Evolutionary conservation across 192 early-diverging fungal genomes (phyloP), one percentile per base, ranked within the genome.

Genomic region (Glomus cerebriforme): DNA sequence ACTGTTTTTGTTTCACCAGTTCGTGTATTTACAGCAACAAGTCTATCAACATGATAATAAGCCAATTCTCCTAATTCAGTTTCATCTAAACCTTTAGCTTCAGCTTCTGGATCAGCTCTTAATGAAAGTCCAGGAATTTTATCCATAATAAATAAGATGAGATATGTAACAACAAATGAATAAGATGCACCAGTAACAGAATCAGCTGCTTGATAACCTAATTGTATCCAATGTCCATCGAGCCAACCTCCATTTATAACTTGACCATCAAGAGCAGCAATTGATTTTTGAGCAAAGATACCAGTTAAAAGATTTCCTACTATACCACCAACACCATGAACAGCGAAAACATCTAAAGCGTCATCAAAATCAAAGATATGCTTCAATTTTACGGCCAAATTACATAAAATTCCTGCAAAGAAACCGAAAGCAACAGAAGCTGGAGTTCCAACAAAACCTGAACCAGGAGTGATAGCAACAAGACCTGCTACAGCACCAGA

Each of bases 401-500:
- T 96, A 85, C 96, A 97, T 26, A 84, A 83, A 17, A 92, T 73
- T 35, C 90, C 93, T 58, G 90, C 88, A 37, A 93, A 77, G 60
- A 91, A 86, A 37, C 97, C 96, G 80, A 94, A 94, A 7, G 95
- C 91, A 47, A 97, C 85, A 58, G 91, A 85, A 24, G 96, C 87
- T 82, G 92, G 91, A 2, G 95, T 93, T 1, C 91, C 86, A 58
- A 99, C 96, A 79, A 89, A 97, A 12, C 96, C 97, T 12, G 95
- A 91, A 54, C 87, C 95, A 0, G 97, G 96, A 8, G 97, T 99
- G 77, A 98, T 97, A 22, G 95, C 90, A 9, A 97, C 97, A 45
- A 99, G 82, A n/a, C 95, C 97, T 45, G 96, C 88, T 32, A 99
- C 91, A 22, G 93, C 96, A 64, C 97, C 97, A 15, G 95, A 96